phyloP scores from a whole-genome alignment of 768 basidiomycete genomes.

The Arthromyces matolae region DNA sequence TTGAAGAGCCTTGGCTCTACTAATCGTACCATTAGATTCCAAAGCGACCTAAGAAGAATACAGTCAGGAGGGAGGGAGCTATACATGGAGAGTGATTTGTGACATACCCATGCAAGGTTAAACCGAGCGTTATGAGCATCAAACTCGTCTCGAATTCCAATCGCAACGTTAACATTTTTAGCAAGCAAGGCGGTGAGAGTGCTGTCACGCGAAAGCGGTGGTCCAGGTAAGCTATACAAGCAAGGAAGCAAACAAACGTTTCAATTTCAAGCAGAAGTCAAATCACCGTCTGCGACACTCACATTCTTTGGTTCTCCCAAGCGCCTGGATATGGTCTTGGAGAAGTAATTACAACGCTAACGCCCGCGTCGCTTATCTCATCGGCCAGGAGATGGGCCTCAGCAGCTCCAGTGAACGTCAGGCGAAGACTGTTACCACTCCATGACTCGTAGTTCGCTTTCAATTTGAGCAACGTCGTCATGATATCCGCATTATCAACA shows the following conservation, averaged over 20 bases:
- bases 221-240: conserved; percentile 54
- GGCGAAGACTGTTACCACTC: conserved; percentile 27
- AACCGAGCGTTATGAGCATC: conserved; percentile 67
- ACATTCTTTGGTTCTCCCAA: conserved; percentile 70
- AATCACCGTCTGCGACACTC: conserved; percentile 21
- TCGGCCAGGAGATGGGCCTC: conserved; percentile 64
- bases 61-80: neutral
- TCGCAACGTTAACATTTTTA: conserved; percentile 59
- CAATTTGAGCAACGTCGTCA: conserved; percentile 62
- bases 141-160: conserved; percentile 59
- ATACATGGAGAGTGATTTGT: neutral
- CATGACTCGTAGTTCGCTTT: conserved; percentile 47
- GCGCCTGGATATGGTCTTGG: conserved; percentile 56
- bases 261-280: neutral
- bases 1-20: conserved; percentile 31
- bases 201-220: conserved; percentile 58
- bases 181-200: conserved; percentile 50
- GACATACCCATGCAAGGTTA: conserved; percentile 53
- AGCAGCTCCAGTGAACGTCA: conserved; percentile 56
- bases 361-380: conserved; percentile 54
- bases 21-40: conserved; percentile 36
- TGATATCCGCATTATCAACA: conserved; percentile 71
- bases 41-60: conserved; percentile 27
- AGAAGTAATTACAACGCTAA: conserved; percentile 70
- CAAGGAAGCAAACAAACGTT: no score